A percentile compares a stretch with the other conserved stretches of the same genome.
Conservation (phyloP, 805 yeast species). For the Starmera caribaea region DNA sequence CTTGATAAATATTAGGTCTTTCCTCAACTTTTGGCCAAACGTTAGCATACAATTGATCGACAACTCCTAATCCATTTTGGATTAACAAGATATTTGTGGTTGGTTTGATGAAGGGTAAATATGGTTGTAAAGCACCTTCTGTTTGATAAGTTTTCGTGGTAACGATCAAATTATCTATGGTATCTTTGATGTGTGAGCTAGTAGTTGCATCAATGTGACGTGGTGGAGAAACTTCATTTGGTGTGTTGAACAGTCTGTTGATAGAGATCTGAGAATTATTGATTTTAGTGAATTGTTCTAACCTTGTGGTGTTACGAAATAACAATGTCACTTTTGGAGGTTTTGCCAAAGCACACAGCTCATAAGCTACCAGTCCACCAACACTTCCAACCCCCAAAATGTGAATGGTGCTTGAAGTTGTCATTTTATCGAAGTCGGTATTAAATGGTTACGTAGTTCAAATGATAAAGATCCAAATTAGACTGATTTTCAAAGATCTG, state of each 20-base stretch:
- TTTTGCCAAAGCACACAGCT: conserved; percentile 10
- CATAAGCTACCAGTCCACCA: conserved; percentile 18
- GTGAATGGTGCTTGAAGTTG: conserved; percentile 3
- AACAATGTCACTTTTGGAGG: conserved; percentile 12
- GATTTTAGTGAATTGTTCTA: conserved; percentile 8
- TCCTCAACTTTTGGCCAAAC: conserved; percentile 40
- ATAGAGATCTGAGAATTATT: conserved; percentile 10
- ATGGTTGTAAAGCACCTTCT: conserved; percentile 46
- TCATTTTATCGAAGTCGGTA: too few relatives aligned
- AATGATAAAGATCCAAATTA: too few relatives aligned
- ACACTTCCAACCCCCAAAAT: conserved; percentile 20
- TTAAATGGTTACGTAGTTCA: too few relatives aligned
- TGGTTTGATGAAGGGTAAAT: conserved; percentile 36
- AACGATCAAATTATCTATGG: conserved; percentile 52
- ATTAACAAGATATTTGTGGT: conserved; percentile 57
- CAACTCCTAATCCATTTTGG: conserved; percentile 88
- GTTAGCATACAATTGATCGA: conserved; percentile 39
- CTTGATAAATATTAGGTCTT: conserved; percentile 61
- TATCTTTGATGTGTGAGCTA: conserved; percentile 10
- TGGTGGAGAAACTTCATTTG: conserved; percentile 2
- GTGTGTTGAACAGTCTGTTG: conserved; percentile 13
- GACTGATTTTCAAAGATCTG: too few relatives aligned
- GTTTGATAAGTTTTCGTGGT: conserved; percentile 80
- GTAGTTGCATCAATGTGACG: conserved; percentile 5
- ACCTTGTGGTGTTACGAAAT: conserved; percentile 13